Base-by-base conservation (phyloP, 805 yeast species). In the Saccharomycopsis babjevae region DNA sequence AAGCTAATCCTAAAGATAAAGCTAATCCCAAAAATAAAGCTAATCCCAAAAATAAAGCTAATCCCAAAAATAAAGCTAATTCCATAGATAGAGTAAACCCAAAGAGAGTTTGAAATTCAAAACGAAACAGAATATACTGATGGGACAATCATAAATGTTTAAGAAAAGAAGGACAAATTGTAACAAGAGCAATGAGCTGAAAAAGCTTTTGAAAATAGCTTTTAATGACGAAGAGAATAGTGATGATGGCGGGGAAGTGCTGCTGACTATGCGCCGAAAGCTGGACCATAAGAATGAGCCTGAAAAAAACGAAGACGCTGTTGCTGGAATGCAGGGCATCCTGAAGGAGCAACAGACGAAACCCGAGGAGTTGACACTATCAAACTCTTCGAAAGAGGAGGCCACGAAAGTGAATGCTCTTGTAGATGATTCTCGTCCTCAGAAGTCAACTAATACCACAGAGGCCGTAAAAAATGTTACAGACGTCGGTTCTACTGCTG, bases 401-500 rank as follows among this genome's bases (percentile, higher is more conserved):
- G 67, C 65, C 0, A 74, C 72, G 13, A 59, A 54, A 32, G 57
- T 57, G 22, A 59, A 62, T 30, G 57, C 64, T 7, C 55, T 68
- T 13, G 55, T 64, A 1, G 65, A 66, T 16, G 74, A 68, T 52
- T 69, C 67, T 42, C 65, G 63, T 36, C 62, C 64, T 15, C 56
- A 57, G 55, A 56, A 30, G 56, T 16, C 57, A 43, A 34, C 42
- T 46, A 42, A n/a, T 11, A n/a, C 16, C 28, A 22, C 42, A 55
- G 18, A 18, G 13, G 1, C 3, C 20, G 18, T 18, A 28, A 5
- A 16, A 7, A 30, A 38, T 13, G 34, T 32, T 3, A 57, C 38
- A n/a, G 40, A 34, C 10, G 58, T 6, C 65, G 68, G 8, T 68
- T 69, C 6, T 67, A 69, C 67, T 67, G 69, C 67, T 5, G 20